Base-by-base conservation (phyloP, 2,329 filamentous ascomycete genomes). In the Aplosporella prunicola region DNA sequence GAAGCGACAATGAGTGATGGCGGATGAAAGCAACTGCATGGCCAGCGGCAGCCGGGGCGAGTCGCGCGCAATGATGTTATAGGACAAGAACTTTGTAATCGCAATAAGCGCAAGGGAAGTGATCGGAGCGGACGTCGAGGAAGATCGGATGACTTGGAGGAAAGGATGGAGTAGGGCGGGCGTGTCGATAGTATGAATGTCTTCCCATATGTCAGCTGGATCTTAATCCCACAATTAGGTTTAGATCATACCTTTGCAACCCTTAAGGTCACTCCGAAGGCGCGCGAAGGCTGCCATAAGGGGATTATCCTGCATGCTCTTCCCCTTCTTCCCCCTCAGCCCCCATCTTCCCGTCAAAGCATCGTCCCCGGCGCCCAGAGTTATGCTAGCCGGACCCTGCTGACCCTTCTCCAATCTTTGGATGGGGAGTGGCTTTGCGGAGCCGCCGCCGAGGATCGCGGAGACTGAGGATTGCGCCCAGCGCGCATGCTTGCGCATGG, bases 401-500 rank as follows among this genome's bases (percentile, higher is more conserved):
- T 55, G 52, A 32, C 51, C 47, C 38, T 56, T 49, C 40, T 61
- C 53, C 35, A 55, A 49, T 45, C 52, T 51, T 20, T 55, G 53
- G 36, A 56, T 51, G 14, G 56, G 50, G 13, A 55, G 53, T 10
- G 54, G 65, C 56, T 56, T 64, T 38, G 69, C 66, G 37, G 71
- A 67, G 23, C 68, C 70, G 46, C 86, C 86, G 34, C 91, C 91
- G 20, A 98, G 71, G 43, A 98, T 98, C 36, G 89, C 89, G 24
- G 91, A 87, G 29, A 98, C 91, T 5, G 88, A 95, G 9, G 88
- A 94, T 59, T 96, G 88, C 32, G 87, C 86, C 71, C 89, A 96
- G 47, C 91, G 82, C 46, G 87, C 83, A 74, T 95, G 82, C 66
- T 98, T 98, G 55, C 93, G 88, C 74, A 98, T 95, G 43, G 88